Evolutionary conservation across 1,139 yeast genomes (phyloP).

Genomic region (Kodamaea sp.): DNA sequence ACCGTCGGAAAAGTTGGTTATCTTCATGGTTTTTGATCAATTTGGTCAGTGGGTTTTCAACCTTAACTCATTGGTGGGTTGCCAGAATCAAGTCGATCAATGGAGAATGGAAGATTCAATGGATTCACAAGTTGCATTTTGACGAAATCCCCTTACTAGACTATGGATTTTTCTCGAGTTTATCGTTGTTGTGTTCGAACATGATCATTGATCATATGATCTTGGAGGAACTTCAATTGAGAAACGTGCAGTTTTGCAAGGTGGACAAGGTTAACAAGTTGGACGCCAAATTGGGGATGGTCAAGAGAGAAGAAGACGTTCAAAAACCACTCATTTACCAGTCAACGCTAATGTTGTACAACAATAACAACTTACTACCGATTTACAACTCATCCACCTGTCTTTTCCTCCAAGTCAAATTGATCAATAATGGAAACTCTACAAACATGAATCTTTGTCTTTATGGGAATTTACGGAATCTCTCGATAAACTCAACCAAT

Average conservation of each 20-base stretch:
- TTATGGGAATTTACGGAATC: constrained; percentile 31
- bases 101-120: constrained; percentile 63
- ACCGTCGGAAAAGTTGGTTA: constrained; percentile 68
- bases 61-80: constrained; percentile 58
- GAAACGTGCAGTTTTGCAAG: constrained; percentile 37
- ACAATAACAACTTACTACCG: constrained; percentile 34
- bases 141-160: constrained; percentile 21
- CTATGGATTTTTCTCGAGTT: constrained; percentile 46
- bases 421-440: constrained; percentile 20
- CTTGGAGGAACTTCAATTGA: constrained; percentile 51
- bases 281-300: background rate
- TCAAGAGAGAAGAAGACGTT: constrained; percentile 4
- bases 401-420: constrained; percentile 31
- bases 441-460: constrained; percentile 28
- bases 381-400: constrained; percentile 33
- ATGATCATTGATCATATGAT: constrained; percentile 62
- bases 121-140: constrained; percentile 33
- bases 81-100: constrained; percentile 56
- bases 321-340: constrained; percentile 22
- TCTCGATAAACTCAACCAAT: constrained; percentile 17
- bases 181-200: constrained; percentile 54
- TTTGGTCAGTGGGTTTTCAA: constrained; percentile 41
- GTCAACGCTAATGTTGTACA: constrained; percentile 32
- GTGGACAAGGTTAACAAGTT: constrained; percentile 11
- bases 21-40: constrained; percentile 63